Base-by-base conservation (phyloP, 768 basidiomycete species). In the Ramaria rubella region DNA sequence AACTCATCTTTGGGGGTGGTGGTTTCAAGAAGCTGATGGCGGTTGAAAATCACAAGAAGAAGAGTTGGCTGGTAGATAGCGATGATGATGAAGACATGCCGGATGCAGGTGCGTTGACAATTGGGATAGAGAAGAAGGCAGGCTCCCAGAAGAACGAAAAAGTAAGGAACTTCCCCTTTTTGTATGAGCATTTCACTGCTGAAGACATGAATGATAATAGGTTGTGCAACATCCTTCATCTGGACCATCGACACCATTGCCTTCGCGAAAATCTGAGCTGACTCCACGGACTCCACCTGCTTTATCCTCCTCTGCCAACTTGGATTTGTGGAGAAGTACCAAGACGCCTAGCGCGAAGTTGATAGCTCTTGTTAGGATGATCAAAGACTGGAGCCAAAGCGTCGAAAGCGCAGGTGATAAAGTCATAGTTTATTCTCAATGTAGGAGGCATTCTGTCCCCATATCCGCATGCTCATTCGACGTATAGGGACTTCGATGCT, bases 381-480 rank as follows among this genome's bases (percentile, higher is more conserved):
- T 91, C 60, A 77, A 80, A 62, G 73, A 82, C 53, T 82, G 80
- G 79, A 21, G 46, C 9, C 45, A 49, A 4, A 79, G 82, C 15
- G 59, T 62, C 8, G 74, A 72, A 3, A 84, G 82, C 0, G 33
- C 55, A 4, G 23, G 27, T 43, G 86, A 87, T 65, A 87, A 87
- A 73, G 79, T 79, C 4, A 86, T 87, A 33, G 73, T 78, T 38
- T 87, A 82, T 67, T 85, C 83, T 3, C 86, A 87, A 66, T 87
- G 85, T 85, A 58, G 45, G 79, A 48, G 12, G 21, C 9, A n/a
- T 42, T 38, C 3, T 38, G 23, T 36, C 15, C 38, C 52, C 14
- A 36, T 8, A n/a, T n/a, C n/a, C n/a, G n/a, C n/a, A n/a, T n/a
- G n/a, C n/a, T n/a, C n/a, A n/a, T n/a, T n/a, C n/a, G n/a, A n/a